Percentiles rank a stretch among this genome's conserved stretches.
phyloP scores from a whole-genome alignment of 192 early-diverging fungal species.

The Coemansia sp. region DNA sequence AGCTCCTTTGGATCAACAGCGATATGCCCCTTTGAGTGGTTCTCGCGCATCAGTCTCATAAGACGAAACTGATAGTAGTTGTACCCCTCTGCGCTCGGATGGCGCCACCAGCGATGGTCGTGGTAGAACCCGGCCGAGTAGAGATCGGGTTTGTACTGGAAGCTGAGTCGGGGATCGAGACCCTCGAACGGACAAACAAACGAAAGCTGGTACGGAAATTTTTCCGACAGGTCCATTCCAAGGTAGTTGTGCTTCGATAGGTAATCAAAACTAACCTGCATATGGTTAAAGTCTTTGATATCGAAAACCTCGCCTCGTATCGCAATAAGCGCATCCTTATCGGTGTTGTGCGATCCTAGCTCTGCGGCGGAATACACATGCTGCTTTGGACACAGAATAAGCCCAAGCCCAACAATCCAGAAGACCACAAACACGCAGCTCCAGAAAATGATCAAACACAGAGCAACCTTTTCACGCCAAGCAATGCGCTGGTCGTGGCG shows the following conservation, averaged over 20 bases:
- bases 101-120: constrained; percentile 68
- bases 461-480: constrained; percentile 96
- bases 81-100: constrained; percentile 57
- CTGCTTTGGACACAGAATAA: constrained; percentile 72
- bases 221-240: constrained; percentile 62
- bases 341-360: constrained; percentile 58
- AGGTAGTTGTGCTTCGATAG: constrained; percentile 58
- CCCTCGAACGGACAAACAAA: constrained; percentile 59
- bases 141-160: constrained; percentile 52
- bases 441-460: constrained; percentile 82
- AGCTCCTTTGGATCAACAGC: constrained; percentile 63
- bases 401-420: constrained; percentile 77
- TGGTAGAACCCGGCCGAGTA: constrained; percentile 66
- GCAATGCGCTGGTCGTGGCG: constrained; percentile 81
- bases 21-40: constrained; percentile 67
- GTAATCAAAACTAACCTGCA: constrained; percentile 54
- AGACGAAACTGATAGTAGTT: constrained; percentile 72
- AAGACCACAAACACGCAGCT: constrained; percentile 80
- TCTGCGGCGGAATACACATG: constrained; percentile 70
- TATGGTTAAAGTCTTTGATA: constrained; percentile 62
- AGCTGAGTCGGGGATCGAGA: constrained; percentile 58
- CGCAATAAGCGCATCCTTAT: constrained; percentile 61
- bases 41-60: constrained; percentile 59
- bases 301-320: constrained; percentile 86
- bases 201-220: constrained; percentile 71